A percentile compares a stretch with the other conserved stretches of the same genome.
phyloP scores from a whole-genome alignment of 345 rosid genomes.

The Trapa bicornis region DNA sequence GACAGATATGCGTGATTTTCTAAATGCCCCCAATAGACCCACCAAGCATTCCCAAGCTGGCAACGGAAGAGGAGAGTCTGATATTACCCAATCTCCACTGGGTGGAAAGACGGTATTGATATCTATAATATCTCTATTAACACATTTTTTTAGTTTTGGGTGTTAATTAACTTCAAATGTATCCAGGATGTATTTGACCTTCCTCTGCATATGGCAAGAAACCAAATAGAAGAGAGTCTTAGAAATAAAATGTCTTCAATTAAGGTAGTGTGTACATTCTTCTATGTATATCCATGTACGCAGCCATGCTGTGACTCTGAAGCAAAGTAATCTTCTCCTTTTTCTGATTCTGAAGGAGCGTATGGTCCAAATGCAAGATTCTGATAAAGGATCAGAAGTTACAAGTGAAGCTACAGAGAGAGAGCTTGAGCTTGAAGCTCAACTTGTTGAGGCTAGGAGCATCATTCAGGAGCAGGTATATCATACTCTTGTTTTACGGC shows the following conservation, averaged over 20 bases:
- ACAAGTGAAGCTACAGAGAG: slow-evolving; percentile 92
- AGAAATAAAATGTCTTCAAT: slow-evolving; percentile 85
- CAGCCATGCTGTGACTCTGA: too few relatives aligned
- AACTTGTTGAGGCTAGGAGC: slow-evolving; percentile 96
- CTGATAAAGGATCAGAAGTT: slow-evolving; percentile 78
- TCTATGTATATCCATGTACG: too few relatives aligned
- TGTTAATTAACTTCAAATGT: slow-evolving; percentile 3
- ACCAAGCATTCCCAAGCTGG: slow-evolving; percentile 60
- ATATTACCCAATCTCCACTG: slow-evolving; percentile 76
- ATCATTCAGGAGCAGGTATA: slow-evolving; percentile 95
- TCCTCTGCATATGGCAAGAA: slow-evolving; percentile 88
- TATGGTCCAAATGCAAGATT: slow-evolving; percentile 84
- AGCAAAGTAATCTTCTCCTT: neutral
- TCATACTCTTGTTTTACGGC: neutral
- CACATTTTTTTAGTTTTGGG: neutral
- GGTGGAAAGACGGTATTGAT: slow-evolving; percentile 72
- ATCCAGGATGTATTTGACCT: slow-evolving; percentile 82
- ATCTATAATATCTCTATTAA: neutral
- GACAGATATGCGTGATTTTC: slow-evolving; percentile 90
- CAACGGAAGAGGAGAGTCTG: slow-evolving; percentile 41
- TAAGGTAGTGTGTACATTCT: slow-evolving; percentile 38
- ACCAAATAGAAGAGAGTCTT: slow-evolving; percentile 94
- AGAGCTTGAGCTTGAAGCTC: slow-evolving; percentile 99
- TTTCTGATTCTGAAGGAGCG: slow-evolving; percentile 34
- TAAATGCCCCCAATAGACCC: slow-evolving; percentile 72